Evolutionary conservation across 306 rosid genomes (phyloP), one percentile per base, ranked within the genome.

Genomic region (Ormosia emarginata): DNA sequence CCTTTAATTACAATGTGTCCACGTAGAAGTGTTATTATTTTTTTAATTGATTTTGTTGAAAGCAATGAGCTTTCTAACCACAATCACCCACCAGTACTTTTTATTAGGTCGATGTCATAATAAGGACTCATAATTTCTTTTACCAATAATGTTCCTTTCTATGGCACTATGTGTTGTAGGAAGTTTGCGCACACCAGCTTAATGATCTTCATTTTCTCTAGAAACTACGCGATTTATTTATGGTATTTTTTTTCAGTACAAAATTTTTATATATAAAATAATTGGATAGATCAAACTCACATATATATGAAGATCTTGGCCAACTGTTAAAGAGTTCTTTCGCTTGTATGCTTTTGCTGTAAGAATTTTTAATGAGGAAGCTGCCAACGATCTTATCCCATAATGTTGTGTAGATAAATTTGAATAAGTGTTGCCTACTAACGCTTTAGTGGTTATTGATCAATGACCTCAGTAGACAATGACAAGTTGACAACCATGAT

Each of bases 401-500:
- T 14, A 18, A 7, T 59, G 14, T 64, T 5, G 1, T 1, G 9
- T 7, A 56, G 3, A 43, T 62, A 67, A 75, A 76, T 15, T 77
- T 14, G 62, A 77, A 56, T 34, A 57, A 2, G 62, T 40, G 67
- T 67, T 64, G 49, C 6, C 43, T 2, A 12, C 30, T 49, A 50
- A 29, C 44, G n/a, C 55, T 71, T 81, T 75, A 69, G 71, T 75
- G 50, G 79, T 36, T 74, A 74, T 29, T 18, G 43, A 43, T 71
- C 4, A 40, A 41, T 57, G 74, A 67, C 53, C 53, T 77, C 17
- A 55, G 40, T 36, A 32, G 83, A 85, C 49, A 81, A 65, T 37
- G 83, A 85, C 81, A 81, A 58, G 12, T 81, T 85, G 85, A 77
- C 83, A 77, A 81, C 77, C 52, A 80, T 63, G 39, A 50, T 80